phyloP scores from a whole-genome alignment of 2,329 filamentous ascomycete species.

The Fusarium nelsonii region DNA sequence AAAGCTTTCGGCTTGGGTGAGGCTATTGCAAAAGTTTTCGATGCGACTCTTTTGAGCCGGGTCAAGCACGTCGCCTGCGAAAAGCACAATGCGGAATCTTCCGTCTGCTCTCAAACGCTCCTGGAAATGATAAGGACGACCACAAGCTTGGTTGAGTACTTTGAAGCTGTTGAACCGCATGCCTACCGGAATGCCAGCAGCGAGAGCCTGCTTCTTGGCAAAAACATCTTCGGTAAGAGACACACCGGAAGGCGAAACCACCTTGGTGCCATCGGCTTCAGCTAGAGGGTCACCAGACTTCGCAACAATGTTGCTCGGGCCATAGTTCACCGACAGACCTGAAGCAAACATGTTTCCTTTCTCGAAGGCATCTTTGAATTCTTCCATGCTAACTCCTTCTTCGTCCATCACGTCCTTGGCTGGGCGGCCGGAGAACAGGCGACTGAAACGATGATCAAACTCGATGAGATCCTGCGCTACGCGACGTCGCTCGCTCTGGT shows the following conservation, averaged over 20 bases:
- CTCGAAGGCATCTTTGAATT: not conserved
- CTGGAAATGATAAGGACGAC: constrained; percentile 54
- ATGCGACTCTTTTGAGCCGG: constrained; percentile 62
- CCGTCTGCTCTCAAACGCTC: not conserved
- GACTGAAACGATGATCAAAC: constrained; percentile 57
- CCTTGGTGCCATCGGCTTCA: not conserved
- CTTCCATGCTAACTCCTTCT: not conserved
- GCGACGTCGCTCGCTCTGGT: constrained; percentile 72
- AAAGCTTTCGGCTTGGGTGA: not conserved
- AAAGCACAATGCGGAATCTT: not conserved
- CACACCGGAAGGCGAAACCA: not conserved
- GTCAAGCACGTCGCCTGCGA: constrained; percentile 56
- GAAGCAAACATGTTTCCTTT: constrained; percentile 5
- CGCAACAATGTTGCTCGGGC: not conserved
- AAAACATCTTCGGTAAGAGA: not conserved
- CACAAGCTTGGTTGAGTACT: constrained; percentile 69
- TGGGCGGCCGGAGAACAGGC: not conserved
- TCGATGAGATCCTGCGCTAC: constrained; percentile 69
- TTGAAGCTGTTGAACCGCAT: constrained; percentile 71
- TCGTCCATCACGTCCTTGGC: constrained; percentile 5
- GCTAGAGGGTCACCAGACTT: not conserved
- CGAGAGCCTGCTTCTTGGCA: constrained; percentile 4
- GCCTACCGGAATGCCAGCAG: constrained; percentile 51
- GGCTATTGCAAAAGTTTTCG: not conserved
- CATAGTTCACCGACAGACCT: not conserved